These are phyloP conservation scores for Ganoderma boninense DNA, from an alignment of 1,284 basidiomycete species.

Conservation along the genomic window DNA sequence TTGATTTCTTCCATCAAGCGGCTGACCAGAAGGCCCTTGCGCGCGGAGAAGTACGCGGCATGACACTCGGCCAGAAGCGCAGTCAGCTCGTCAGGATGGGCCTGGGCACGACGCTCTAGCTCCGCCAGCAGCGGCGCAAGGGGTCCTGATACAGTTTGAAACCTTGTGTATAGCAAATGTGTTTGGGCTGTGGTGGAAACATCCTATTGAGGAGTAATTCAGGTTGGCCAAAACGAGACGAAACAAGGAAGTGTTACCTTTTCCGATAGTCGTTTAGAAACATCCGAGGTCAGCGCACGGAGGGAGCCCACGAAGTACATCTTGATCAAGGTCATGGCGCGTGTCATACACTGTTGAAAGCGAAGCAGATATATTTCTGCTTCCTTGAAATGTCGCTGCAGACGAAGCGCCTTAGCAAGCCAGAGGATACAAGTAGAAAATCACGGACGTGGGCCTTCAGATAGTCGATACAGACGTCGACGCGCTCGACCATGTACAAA, in stretches of 20 bases:
- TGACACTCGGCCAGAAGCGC: conserved; percentile 87
- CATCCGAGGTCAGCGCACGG: conserved; percentile 76
- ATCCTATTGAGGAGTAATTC: conserved; percentile 54
- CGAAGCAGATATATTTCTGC: conserved; percentile 91
- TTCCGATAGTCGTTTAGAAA: conserved; percentile 76
- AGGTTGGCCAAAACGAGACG: not conserved
- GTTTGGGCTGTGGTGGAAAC: conserved; percentile 84
- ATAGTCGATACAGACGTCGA: conserved; percentile 92
- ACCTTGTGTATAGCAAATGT: conserved; percentile 91
- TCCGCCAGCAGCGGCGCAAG: conserved; percentile 83
- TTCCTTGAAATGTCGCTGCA: conserved; percentile 87
- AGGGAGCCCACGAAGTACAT: conserved; percentile 92
- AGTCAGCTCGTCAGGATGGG: conserved; percentile 81
- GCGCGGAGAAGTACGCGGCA: conserved; percentile 77
- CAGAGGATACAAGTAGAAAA: conserved; percentile 16
- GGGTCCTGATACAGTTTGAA: conserved; percentile 74
- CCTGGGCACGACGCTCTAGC: conserved; percentile 78
- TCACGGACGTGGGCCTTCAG: conserved; percentile 81
- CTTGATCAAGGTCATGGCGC: conserved; percentile 95
- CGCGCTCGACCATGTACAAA: conserved; percentile 91
- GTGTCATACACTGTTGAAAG: conserved; percentile 95
- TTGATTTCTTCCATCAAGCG: conserved; percentile 83
- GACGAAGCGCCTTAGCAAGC: not conserved
- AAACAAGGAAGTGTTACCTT: conserved; percentile 53
- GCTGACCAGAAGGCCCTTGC: conserved; percentile 75